These are phyloP conservation scores for Paraphoma sp. DNA, from an alignment of 2,329 filamentous ascomycete genomes.

Conservation along the genomic window DNA sequence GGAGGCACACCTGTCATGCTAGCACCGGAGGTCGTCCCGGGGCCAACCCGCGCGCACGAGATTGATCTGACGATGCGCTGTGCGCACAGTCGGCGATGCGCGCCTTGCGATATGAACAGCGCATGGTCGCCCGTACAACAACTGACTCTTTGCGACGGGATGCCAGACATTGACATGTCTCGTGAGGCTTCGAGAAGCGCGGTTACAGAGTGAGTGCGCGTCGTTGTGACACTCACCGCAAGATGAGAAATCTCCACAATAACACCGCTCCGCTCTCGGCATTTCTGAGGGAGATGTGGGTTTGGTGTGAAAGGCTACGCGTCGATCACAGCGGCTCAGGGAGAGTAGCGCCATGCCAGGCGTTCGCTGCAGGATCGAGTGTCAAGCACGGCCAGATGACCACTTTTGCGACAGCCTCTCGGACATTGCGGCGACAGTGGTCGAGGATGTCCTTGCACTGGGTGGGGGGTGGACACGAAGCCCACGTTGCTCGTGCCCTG, in stretches of 20 bases:
- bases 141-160: constrained; percentile 17
- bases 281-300: constrained; percentile 7
- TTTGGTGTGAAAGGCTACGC: constrained; percentile 8
- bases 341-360: constrained; percentile 1
- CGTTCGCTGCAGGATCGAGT: constrained; percentile 8
- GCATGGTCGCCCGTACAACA: constrained; percentile 17
- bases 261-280: constrained; percentile 14
- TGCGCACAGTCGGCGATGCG: constrained; percentile 1
- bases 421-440: constrained; percentile 1
- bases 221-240: constrained; percentile 22
- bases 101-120: constrained; percentile 16
- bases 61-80: background rate
- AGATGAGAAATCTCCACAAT: constrained; percentile 14
- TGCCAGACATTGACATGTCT: constrained; percentile 26
- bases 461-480: constrained; percentile 2
- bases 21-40: background rate
- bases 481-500: constrained; percentile 5
- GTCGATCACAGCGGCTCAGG: constrained; percentile 12
- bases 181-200: constrained; percentile 8
- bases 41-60: constrained; percentile 2
- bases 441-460: constrained; percentile 14
- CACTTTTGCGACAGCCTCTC: constrained; percentile 10
- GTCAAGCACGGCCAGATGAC: constrained; percentile 5
- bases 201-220: constrained; percentile 1
- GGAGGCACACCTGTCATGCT: constrained; percentile 3